Evolutionary conservation across 1,284 basidiomycete species (phyloP).

Genomic region (Cryptococcus hybrid): DNA sequence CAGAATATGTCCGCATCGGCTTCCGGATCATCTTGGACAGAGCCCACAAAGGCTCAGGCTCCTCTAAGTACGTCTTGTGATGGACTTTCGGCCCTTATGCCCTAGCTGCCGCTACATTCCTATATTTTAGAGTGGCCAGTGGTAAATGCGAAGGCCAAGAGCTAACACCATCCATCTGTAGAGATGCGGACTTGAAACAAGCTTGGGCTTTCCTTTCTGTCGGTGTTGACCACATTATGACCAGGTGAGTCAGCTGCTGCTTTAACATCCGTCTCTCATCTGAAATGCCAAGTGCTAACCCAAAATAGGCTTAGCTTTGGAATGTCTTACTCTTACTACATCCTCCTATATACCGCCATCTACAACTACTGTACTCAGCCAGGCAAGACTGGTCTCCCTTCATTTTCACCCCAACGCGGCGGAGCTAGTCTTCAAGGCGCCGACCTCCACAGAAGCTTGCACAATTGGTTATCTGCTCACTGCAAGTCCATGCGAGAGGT

Average conservation of each 20-base stretch:
- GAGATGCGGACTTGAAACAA: conserved; percentile 56
- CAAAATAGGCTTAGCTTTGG: conserved; percentile 67
- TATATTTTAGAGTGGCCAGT: background rate
- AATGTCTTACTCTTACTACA: conserved; percentile 89
- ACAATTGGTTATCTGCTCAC: conserved; percentile 77
- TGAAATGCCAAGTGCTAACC: background rate
- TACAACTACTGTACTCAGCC: conserved; percentile 89
- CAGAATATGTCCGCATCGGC: too few species aligned
- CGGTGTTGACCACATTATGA: conserved; percentile 93
- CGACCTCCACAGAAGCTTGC: conserved; percentile 88
- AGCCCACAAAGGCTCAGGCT: conserved; percentile 33
- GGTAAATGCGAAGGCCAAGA: background rate
- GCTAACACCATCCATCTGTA: background rate
- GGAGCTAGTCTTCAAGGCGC: conserved; percentile 94
- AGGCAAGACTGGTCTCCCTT: conserved; percentile 14
- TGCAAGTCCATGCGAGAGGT: conserved; percentile 66
- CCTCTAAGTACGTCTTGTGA: conserved; percentile 37
- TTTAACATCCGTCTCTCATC: background rate
- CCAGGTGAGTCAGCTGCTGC: conserved; percentile 49
- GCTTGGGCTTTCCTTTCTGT: conserved; percentile 86
- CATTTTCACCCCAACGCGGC: conserved; percentile 49
- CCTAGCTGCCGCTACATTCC: background rate
- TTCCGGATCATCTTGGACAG: conserved; percentile 13
- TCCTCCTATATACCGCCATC: conserved; percentile 86
- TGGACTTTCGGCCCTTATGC: background rate